Percentiles rank a stretch among this genome's conserved stretches.
Conservation (phyloP, 768 basidiomycete species). For the Termitomyces sp. region DNA sequence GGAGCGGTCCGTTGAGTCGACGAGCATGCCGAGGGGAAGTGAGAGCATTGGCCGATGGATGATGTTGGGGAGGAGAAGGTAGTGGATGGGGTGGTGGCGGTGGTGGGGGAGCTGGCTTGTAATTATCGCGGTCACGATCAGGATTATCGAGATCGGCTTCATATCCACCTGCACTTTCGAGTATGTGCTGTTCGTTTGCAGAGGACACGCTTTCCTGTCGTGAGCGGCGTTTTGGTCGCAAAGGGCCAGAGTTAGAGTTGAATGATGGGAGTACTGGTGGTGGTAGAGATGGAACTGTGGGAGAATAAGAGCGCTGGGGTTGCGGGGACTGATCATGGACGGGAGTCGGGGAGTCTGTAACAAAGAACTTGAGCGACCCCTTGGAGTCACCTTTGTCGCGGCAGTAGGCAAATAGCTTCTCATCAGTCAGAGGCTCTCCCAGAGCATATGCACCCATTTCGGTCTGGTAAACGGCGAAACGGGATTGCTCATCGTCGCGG, state of each 20-base stretch:
- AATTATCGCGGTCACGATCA: conserved; percentile 48
- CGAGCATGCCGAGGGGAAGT: conserved; percentile 37
- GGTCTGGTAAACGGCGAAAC: conserved; percentile 81
- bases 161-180: conserved; percentile 56
- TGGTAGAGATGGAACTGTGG: conserved; percentile 28
- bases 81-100: conserved; percentile 33
- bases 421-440: conserved; percentile 68
- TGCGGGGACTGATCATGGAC: conserved; percentile 50
- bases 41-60: conserved; percentile 22
- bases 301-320: conserved; percentile 29
- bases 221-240: conserved; percentile 49
- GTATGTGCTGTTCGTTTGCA: conserved; percentile 52
- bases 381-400: conserved; percentile 67
- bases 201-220: conserved; percentile 73
- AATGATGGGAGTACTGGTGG: conserved; percentile 37
- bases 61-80: conserved; percentile 17
- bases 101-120: conserved; percentile 37
- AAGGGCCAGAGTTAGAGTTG: conserved; percentile 34
- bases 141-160: conserved; percentile 67
- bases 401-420: conserved; percentile 70
- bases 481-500: conserved; percentile 68
- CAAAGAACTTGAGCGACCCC: conserved; percentile 82
- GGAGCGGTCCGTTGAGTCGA: conserved; percentile 27
- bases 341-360: conserved; percentile 59
- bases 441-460: conserved; percentile 79